These are phyloP conservation scores for Trichosanthes cucumerina DNA, from an alignment of 306 rosid genomes.

Conservation along the genomic window DNA sequence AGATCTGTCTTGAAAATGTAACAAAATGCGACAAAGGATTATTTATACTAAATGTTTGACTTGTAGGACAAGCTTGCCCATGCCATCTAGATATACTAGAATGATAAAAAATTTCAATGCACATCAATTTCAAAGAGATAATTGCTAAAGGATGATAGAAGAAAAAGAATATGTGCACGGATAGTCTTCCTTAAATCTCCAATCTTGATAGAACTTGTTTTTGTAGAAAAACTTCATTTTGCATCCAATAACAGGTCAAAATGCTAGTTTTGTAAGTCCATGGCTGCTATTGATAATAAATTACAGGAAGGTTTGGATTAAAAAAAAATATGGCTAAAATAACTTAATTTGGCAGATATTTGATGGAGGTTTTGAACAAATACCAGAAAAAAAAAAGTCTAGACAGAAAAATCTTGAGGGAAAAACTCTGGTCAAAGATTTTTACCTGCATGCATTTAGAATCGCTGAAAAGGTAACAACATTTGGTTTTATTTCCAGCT, in stretches of 20 bases:
- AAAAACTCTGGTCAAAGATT: not conserved
- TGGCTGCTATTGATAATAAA: not conserved
- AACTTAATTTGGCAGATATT: not conserved
- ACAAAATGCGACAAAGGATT: not conserved
- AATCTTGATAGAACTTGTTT: not conserved
- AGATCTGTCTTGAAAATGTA: not conserved
- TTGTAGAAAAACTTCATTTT: not conserved
- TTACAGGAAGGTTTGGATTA: not conserved
- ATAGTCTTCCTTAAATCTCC: not conserved
- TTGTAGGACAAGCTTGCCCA: not conserved
- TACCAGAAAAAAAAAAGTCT: not conserved
- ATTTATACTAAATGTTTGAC: not conserved
- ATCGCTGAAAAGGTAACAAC: conserved; percentile 74
- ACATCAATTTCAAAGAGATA: not conserved
- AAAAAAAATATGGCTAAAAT: not conserved
- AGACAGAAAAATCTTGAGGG: not conserved
- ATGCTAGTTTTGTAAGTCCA: not conserved
- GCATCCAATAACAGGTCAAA: not conserved
- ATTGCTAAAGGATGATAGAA: not conserved
- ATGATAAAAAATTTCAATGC: not conserved
- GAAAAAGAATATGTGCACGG: not conserved
- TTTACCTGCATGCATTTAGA: conserved; percentile 91
- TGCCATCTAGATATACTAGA: not conserved
- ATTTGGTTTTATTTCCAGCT: conserved; percentile 45
- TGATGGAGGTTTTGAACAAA: not conserved